Evolutionary conservation across 495 filamentous ascomycete genomes (phyloP).

Genomic region (Aspergillus haitiensis): DNA sequence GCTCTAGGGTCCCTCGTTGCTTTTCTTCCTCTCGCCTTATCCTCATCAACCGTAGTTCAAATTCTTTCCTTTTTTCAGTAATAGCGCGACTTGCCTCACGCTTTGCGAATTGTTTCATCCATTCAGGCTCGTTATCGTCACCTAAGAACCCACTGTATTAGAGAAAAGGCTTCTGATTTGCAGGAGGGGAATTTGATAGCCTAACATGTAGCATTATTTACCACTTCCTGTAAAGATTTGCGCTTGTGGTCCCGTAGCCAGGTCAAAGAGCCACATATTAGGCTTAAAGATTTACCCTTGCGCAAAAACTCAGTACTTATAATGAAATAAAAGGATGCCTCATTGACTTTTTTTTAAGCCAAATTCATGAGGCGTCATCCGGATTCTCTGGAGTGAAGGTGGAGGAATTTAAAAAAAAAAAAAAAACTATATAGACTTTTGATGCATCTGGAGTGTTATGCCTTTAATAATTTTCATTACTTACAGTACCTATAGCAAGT

Average conservation of each 20-base stretch:
- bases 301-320: not conserved
- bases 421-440: not conserved
- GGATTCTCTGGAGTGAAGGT: not conserved
- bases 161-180: too few relatives aligned
- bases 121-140: conserved; percentile 79
- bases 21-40: conserved; percentile 69
- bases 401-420: not conserved
- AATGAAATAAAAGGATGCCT: not conserved
- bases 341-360: too few relatives aligned
- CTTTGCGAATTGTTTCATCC: conserved; percentile 78
- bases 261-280: conserved; percentile 90
- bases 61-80: conserved; percentile 61
- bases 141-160: conserved; percentile 12
- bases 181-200: not conserved
- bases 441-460: not conserved
- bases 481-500: conserved; percentile 44
- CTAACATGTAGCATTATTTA: conserved; percentile 39
- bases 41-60: conserved; percentile 68
- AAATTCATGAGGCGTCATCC: not conserved
- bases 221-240: conserved; percentile 56
- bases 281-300: conserved; percentile 92
- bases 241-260: conserved; percentile 89
- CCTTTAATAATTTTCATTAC: conserved; percentile 10
- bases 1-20: conserved; percentile 50
- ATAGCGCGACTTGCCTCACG: conserved; percentile 66